Conservation (phyloP, 2,329 filamentous ascomycete genomes). For the Pseudocercospora crystallina region DNA sequence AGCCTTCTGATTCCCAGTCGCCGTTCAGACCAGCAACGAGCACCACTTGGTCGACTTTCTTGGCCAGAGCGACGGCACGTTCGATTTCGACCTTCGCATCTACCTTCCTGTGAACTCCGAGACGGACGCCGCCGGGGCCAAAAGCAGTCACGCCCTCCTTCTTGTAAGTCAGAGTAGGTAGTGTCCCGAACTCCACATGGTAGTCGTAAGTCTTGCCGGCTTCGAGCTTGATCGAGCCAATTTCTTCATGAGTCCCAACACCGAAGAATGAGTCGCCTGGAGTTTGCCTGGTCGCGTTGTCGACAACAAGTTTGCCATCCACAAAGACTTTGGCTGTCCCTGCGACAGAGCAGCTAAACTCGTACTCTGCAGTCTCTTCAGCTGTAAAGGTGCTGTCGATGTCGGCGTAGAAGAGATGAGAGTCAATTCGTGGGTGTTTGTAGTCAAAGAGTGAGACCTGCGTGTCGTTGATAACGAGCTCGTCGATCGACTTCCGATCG, state of each 20-base stretch:
- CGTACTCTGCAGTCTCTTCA: constrained; percentile 61
- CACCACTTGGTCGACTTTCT: constrained; percentile 72
- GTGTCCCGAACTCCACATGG: constrained; percentile 61
- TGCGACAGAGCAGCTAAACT: constrained; percentile 65
- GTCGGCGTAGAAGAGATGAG: constrained; percentile 42
- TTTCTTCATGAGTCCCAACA: constrained; percentile 63
- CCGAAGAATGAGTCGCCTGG: constrained; percentile 67
- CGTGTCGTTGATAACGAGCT: constrained; percentile 44
- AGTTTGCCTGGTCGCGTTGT: constrained; percentile 60
- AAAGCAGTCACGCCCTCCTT: constrained; percentile 63
- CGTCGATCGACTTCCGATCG: constrained; percentile 54
- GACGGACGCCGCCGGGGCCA: constrained; percentile 62
- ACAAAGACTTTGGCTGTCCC: constrained; percentile 67
- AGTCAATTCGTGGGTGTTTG: constrained; percentile 40
- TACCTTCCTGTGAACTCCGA: constrained; percentile 56
- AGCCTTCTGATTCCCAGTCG: constrained; percentile 74
- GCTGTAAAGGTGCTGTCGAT: constrained; percentile 60
- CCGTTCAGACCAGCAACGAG: constrained; percentile 75
- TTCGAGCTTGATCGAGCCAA: constrained; percentile 57
- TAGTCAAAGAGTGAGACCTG: constrained; percentile 54
- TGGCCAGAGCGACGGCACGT: constrained; percentile 67
- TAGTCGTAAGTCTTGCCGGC: constrained; percentile 61
- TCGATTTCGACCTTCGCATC: constrained; percentile 66
- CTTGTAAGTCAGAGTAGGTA: constrained; percentile 64
- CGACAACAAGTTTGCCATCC: constrained; percentile 62